Percentiles rank a stretch among this genome's conserved stretches.
Evolutionary conservation across 768 basidiomycete species (phyloP).

Genomic region (Leucosporidium yakuticum): DNA sequence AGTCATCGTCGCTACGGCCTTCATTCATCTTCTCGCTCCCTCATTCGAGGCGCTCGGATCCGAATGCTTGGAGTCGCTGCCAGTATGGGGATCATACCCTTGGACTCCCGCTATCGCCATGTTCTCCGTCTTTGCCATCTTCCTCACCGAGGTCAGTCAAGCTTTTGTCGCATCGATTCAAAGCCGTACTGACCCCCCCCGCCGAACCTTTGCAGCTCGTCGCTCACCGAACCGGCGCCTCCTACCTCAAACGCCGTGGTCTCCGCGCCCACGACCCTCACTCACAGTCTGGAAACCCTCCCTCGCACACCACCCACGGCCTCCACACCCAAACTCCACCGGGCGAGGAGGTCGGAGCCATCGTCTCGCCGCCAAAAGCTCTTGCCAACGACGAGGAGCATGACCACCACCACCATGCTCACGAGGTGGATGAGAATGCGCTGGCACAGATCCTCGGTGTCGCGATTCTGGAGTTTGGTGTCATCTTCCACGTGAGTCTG

Average conservation of each 20-base stretch:
- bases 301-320: background rate
- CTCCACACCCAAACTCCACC: background rate
- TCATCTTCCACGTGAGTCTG: conserved; percentile 36
- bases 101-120: background rate
- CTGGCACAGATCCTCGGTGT: conserved; percentile 30
- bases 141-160: background rate
- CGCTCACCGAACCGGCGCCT: background rate
- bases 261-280: background rate
- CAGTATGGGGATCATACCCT: conserved; percentile 36
- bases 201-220: background rate
- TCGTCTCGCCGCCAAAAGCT: no score
- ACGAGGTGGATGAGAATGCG: background rate
- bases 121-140: conserved; percentile 1
- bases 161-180: no score
- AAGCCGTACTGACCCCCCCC: no score
- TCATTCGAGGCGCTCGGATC: conserved; percentile 30
- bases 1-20: conserved; percentile 38
- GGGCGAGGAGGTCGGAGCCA: no score
- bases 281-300: background rate
- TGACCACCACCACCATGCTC: background rate
- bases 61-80: conserved; percentile 18
- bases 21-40: conserved; percentile 38
- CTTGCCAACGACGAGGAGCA: background rate
- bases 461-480: conserved; percentile 41
- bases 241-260: background rate